Percentiles rank a stretch among this genome's conserved stretches.
Evolutionary conservation across 208 protist genomes (phyloP).

Genomic region (Porcisia deanei): DNA sequence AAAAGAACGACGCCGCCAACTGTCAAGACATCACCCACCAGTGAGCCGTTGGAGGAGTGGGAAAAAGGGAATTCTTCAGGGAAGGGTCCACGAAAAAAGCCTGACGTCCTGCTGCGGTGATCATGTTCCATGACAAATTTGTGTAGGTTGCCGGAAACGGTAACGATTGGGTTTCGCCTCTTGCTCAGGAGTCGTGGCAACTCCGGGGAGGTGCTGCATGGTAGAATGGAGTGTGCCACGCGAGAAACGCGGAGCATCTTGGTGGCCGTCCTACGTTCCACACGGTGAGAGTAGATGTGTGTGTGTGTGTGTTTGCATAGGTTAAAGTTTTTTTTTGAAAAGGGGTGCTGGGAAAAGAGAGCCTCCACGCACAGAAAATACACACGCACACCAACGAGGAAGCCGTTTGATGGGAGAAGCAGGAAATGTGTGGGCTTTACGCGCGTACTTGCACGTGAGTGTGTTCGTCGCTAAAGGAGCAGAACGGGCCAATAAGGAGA

Average conservation of each 20-base stretch:
- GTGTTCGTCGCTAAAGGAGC: background rate
- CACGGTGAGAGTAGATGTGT: constrained; percentile 3
- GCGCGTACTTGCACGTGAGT: background rate
- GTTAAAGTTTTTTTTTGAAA: background rate
- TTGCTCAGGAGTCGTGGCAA: constrained; percentile 22
- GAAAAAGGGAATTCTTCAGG: constrained; percentile 13
- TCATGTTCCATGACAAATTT: constrained; percentile 61
- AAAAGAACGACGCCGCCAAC: constrained; percentile 35
- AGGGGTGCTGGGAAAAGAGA: background rate
- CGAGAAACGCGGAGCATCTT: constrained; percentile 29
- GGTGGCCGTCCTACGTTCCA: background rate
- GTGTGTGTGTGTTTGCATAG: background rate
- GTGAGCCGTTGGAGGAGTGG: constrained; percentile 46
- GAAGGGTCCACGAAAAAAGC: background rate
- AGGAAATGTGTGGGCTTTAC: too few relatives aligned
- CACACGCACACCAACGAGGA: too few relatives aligned
- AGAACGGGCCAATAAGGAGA: background rate
- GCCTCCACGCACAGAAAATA: too few relatives aligned
- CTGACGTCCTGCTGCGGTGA: constrained; percentile 15
- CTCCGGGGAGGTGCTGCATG: constrained; percentile 26
- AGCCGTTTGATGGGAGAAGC: too few relatives aligned
- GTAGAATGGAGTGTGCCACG: constrained; percentile 11
- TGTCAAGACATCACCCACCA: constrained; percentile 29
- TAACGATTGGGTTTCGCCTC: background rate
- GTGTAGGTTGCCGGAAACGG: constrained; percentile 28